phyloP scores from a whole-genome alignment of 768 basidiomycete genomes.

The Amyloporia xantha region DNA sequence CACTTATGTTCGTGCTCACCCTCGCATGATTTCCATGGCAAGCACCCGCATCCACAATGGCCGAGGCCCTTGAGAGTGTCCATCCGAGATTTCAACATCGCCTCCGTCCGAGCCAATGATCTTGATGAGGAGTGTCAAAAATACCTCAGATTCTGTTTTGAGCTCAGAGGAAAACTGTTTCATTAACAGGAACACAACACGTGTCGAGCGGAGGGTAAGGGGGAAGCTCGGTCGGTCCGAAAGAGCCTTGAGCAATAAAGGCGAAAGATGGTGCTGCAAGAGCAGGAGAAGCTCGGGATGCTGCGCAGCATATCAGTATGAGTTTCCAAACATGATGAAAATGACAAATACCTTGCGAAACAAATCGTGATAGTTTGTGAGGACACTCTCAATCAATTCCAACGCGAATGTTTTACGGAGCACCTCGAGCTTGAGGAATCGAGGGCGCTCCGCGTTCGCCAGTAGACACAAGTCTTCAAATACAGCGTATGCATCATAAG shows the following conservation, averaged over 20 bases:
- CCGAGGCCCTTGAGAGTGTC: conserved; percentile 25
- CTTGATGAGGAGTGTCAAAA: conserved; percentile 66
- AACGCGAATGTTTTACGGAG: conserved; percentile 92
- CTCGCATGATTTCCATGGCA: conserved; percentile 88
- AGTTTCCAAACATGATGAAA: no score
- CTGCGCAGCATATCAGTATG: conserved; percentile 33
- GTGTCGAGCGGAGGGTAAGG: conserved; percentile 81
- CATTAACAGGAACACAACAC: conserved; percentile 88
- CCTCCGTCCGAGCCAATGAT: conserved; percentile 52
- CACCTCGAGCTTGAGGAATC: conserved; percentile 73
- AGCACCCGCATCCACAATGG: conserved; percentile 88
- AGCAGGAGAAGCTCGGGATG: conserved; percentile 80
- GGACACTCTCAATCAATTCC: conserved; percentile 94
- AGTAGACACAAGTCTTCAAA: conserved; percentile 92
- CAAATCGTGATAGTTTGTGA: conserved; percentile 86
- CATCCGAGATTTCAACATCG: conserved; percentile 14
- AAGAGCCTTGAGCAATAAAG: conserved; percentile 78
- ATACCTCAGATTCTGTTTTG: conserved; percentile 78
- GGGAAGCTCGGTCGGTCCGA: conserved; percentile 83
- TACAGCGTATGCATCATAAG: conserved; percentile 78
- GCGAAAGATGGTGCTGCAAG: conserved; percentile 86
- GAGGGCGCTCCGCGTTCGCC: conserved; percentile 73
- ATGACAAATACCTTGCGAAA: conserved; percentile 73
- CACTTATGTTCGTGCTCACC: no score
- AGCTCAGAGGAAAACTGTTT: conserved; percentile 86